Evolutionary conservation across 2,329 filamentous ascomycete species (phyloP).

Genomic region (Pseudocercospora macadamiae): DNA sequence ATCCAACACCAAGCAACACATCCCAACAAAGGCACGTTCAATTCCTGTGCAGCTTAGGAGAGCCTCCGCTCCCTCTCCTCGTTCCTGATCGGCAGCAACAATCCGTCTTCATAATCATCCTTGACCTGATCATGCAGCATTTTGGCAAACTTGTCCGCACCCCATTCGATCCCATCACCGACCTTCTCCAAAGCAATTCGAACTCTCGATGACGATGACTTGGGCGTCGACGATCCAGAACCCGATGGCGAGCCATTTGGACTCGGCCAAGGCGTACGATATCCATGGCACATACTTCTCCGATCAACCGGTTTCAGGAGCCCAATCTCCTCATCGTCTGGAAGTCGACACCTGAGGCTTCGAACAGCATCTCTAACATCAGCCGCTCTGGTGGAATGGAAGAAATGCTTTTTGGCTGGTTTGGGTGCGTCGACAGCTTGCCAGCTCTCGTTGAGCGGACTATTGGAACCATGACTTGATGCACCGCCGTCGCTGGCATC

Average conservation of each 20-base stretch:
- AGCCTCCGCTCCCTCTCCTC: conserved; percentile 25
- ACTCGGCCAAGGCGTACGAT: conserved; percentile 4
- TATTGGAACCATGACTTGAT: neutral
- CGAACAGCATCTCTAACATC: neutral
- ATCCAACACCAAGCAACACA: neutral
- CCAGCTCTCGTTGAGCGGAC: neutral
- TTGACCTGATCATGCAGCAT: conserved; percentile 28
- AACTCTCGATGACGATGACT: neutral
- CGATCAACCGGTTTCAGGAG: neutral
- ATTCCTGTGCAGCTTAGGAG: neutral
- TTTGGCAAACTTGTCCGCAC: conserved; percentile 24
- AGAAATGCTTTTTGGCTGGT: neutral
- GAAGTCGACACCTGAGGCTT: neutral
- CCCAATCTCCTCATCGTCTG: neutral
- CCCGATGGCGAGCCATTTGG: neutral
- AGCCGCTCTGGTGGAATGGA: neutral
- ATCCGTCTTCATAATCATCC: conserved; percentile 28
- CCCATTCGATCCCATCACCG: conserved; percentile 26
- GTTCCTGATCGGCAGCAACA: conserved; percentile 31
- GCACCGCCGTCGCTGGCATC: neutral
- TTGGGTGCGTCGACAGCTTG: neutral
- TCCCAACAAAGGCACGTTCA: neutral
- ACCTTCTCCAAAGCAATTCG: conserved; percentile 24
- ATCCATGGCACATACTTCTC: neutral
- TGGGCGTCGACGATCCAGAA: conserved; percentile 3